Evolutionary conservation across 129 eudicot genomes (phyloP), one percentile per base, ranked within the genome.

Genomic region (Artemisia argyi): DNA sequence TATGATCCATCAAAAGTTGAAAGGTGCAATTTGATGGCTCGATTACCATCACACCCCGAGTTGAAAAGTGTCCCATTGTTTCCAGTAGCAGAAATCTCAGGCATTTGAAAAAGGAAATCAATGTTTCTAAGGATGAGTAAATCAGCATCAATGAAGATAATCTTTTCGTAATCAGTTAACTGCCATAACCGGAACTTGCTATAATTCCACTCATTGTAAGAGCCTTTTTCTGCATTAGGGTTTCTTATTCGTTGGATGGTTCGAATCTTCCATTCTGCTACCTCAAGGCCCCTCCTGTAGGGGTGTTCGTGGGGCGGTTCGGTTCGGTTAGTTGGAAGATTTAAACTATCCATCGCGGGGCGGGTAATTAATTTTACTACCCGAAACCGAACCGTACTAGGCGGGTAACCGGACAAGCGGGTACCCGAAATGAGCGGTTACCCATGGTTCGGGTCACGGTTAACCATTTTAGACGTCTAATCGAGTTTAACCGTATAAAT

Each of bases 281-380:
- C 79, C 73, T 79, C 85, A 14, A 91, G 83, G 56, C 97, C 97
- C 11, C 68, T 81, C 51, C 79, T 77, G 78, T 87, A n/a, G n/a
- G n/a, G n/a, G n/a, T n/a, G n/a, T n/a, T n/a, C n/a, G n/a, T n/a
- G n/a, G n/a, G n/a, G n/a, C n/a, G n/a, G n/a, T n/a, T n/a, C n/a
- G n/a, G n/a, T n/a, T n/a, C n/a, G n/a, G n/a, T n/a, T n/a, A n/a
- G n/a, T n/a, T n/a, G n/a, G n/a, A n/a, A n/a, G n/a, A n/a, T n/a
- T n/a, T n/a, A n/a, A n/a, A n/a, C n/a, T n/a, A n/a, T n/a, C n/a
- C n/a, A n/a, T n/a, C n/a, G n/a, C n/a, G n/a, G n/a, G n/a, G n/a
- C n/a, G n/a, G n/a, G n/a, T n/a, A n/a, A n/a, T n/a, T n/a, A n/a
- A n/a, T n/a, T n/a, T n/a, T n/a, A n/a, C n/a, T n/a, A n/a, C n/a